Evolutionary conservation across 179 eudicot genomes (phyloP).

Genomic region (Pouteria campechiana): DNA sequence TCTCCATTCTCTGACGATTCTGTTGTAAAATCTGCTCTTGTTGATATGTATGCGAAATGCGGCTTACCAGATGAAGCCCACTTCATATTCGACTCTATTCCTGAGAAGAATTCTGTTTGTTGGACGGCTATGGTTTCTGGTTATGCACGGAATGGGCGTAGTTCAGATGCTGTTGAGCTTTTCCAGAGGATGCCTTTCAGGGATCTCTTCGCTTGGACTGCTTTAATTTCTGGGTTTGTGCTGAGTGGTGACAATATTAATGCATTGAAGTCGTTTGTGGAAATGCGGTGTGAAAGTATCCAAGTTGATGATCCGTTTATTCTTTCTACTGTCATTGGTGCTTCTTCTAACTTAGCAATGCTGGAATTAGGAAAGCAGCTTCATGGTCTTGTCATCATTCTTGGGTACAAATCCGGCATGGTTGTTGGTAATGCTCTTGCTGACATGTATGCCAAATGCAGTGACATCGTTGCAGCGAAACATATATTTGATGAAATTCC

Average conservation of each 20-base stretch:
- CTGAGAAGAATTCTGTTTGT: conserved; percentile 29
- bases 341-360: conserved; percentile 46
- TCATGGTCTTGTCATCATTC: conserved; percentile 42
- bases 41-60: conserved; percentile 66
- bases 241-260: conserved; percentile 44
- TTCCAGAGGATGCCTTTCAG: conserved; percentile 27
- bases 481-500: conserved; percentile 24
- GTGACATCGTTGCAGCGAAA: conserved; percentile 53
- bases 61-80: conserved; percentile 35
- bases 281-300: conserved; percentile 44
- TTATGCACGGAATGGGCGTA: conserved; percentile 45
- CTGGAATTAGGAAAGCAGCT: conserved; percentile 66
- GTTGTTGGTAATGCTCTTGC: conserved; percentile 49
- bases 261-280: conserved; percentile 30
- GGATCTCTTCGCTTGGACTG: conserved; percentile 64
- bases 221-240: conserved; percentile 76
- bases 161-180: conserved; percentile 36
- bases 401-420: conserved; percentile 48
- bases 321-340: conserved; percentile 50
- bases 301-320: conserved; percentile 35
- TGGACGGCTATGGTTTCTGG: conserved; percentile 67
- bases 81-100: conserved; percentile 38
- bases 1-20: conserved; percentile 41
- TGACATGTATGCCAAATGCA: conserved; percentile 88
- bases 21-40: conserved; percentile 57